phyloP scores from a whole-genome alignment of 2,329 filamentous ascomycete genomes.

The Phyllosticta citrichinensis region DNA sequence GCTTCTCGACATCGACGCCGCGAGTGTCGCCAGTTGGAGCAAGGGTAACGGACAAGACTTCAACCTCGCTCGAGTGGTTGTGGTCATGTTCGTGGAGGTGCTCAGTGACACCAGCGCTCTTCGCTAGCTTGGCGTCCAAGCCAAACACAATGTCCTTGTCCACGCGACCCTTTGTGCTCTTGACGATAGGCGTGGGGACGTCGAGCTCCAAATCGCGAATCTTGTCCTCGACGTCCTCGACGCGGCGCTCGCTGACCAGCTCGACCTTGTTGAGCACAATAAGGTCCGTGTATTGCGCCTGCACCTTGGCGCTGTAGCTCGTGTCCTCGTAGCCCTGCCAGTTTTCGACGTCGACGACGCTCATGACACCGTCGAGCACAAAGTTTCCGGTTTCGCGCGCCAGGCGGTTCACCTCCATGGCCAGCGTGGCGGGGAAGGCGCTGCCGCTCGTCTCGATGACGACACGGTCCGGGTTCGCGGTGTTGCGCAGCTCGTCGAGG shows the following conservation, averaged over 20 bases:
- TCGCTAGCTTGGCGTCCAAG: constrained; percentile 70
- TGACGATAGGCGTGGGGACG: constrained; percentile 64
- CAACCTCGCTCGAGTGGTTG: constrained; percentile 71
- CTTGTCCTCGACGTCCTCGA: constrained; percentile 69
- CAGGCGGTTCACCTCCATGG: constrained; percentile 79
- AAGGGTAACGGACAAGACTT: constrained; percentile 77
- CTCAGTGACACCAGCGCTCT: constrained; percentile 26
- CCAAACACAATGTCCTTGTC: constrained; percentile 74
- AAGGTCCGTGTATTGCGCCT: constrained; percentile 82
- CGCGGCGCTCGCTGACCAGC: constrained; percentile 56
- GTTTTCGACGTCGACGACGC: constrained; percentile 88
- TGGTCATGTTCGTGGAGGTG: constrained; percentile 32
- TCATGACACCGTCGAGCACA: constrained; percentile 75
- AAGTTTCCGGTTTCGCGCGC: constrained; percentile 60
- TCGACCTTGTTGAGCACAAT: constrained; percentile 96
- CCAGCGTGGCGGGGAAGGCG: constrained; percentile 73
- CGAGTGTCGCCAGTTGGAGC: constrained; percentile 36
- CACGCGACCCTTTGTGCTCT: constrained; percentile 72
- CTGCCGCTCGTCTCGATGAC: constrained; percentile 88
- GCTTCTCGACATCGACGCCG: constrained; percentile 47
- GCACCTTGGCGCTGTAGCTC: constrained; percentile 76
- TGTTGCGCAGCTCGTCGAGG: constrained; percentile 59
- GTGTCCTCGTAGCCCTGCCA: constrained; percentile 90
- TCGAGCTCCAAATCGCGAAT: constrained; percentile 74
- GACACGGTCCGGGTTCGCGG: constrained; percentile 65